phyloP scores from a whole-genome alignment of 352 stramenopile species.

The Aphanomyces invadans region DNA sequence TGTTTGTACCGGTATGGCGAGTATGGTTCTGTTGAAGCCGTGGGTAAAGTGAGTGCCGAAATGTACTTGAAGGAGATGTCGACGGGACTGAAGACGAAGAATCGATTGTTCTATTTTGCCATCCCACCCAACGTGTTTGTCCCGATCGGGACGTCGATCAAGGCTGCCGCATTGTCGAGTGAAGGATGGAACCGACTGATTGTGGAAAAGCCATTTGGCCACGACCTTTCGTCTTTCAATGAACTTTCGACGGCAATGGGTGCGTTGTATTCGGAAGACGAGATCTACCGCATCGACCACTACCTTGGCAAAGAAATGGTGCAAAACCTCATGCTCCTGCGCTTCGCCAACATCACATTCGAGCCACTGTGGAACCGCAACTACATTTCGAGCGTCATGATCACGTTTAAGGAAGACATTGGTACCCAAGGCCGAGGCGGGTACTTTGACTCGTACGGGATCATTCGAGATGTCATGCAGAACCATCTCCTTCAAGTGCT shows the following conservation, averaged over 20 bases:
- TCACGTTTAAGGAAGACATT: conserved; percentile 98
- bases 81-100: conserved; percentile 44
- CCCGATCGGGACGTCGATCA: conserved; percentile 89
- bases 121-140: conserved; percentile 96
- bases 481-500: conserved; percentile 99
- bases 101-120: conserved; percentile 95
- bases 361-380: conserved; percentile 96
- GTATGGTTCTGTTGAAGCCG: conserved; percentile 80
- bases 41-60: conserved; percentile 59
- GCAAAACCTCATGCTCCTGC: conserved; percentile 94
- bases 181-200: conserved; percentile 94
- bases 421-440: conserved; percentile 92
- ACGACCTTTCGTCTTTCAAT: conserved; percentile 90
- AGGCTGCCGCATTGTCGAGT: conserved; percentile 77
- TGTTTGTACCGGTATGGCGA: conserved; percentile 65
- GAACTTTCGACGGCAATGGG: conserved; percentile 85
- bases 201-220: conserved; percentile 98
- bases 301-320: conserved; percentile 98
- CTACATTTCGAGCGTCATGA: conserved; percentile 92
- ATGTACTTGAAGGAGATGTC: conserved; percentile 56
- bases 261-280: conserved; percentile 70
- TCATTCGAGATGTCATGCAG: conserved; percentile 98
- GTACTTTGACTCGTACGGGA: conserved; percentile 98
- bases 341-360: conserved; percentile 97
- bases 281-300: conserved; percentile 97